Conservation (phyloP, 2,329 filamentous ascomycete genomes). For the Fusarium tuaranense region DNA sequence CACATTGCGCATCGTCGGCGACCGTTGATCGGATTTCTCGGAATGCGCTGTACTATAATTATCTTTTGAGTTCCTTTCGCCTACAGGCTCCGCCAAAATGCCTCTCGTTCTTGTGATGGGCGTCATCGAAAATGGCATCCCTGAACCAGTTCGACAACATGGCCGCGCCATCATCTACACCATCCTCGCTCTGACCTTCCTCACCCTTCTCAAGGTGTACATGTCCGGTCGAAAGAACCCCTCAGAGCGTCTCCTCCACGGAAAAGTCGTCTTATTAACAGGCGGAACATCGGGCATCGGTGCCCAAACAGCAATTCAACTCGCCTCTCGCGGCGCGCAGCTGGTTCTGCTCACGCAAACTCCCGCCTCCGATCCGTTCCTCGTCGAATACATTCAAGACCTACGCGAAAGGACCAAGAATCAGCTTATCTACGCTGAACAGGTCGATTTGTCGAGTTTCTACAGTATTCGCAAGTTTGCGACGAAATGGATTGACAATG, state of each 20-base stretch:
- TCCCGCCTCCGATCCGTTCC: conserved; percentile 84
- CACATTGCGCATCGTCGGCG: neutral
- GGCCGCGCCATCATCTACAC: conserved; percentile 57
- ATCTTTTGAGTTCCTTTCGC: neutral
- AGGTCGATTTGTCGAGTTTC: conserved; percentile 90
- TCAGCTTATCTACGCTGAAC: conserved; percentile 92
- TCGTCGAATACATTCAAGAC: conserved; percentile 93
- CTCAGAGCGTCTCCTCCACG: conserved; percentile 88
- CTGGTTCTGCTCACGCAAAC: conserved; percentile 89
- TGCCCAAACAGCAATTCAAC: conserved; percentile 76
- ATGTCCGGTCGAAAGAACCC: conserved; percentile 80
- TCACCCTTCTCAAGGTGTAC: conserved; percentile 75
- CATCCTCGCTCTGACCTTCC: conserved; percentile 49
- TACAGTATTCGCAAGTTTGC: conserved; percentile 93
- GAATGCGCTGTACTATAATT: conserved; percentile 27
- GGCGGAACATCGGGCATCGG: conserved; percentile 96
- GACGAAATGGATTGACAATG: conserved; percentile 98
- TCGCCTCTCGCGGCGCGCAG: conserved; percentile 88
- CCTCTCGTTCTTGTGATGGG: conserved; percentile 64
- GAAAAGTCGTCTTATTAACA: conserved; percentile 93
- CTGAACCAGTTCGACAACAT: conserved; percentile 60
- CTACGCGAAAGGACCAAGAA: conserved; percentile 82
- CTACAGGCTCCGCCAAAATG: conserved; percentile 53
- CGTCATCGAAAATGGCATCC: conserved; percentile 61
- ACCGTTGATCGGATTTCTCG: neutral